A percentile compares a stretch with the other conserved stretches of the same genome.
phyloP scores from a whole-genome alignment of 257 asterid species.

The Solanum boliviense region DNA sequence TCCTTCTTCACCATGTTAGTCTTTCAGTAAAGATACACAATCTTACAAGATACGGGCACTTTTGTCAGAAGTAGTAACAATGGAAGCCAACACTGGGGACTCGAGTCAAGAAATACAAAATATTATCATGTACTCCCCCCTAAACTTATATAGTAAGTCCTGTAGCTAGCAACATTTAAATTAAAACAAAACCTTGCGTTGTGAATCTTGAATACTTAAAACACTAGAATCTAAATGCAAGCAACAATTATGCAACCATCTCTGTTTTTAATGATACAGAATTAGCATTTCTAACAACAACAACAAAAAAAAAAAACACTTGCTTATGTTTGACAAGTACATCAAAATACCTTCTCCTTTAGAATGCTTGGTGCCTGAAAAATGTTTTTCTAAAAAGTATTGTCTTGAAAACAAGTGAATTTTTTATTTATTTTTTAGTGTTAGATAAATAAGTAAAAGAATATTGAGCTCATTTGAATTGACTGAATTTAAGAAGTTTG shows the following conservation, averaged over 20 bases:
- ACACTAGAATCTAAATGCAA: background rate
- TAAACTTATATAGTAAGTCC: background rate
- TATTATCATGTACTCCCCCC: background rate
- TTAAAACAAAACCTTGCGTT: background rate
- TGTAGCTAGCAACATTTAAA: background rate
- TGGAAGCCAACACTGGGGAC: too few relatives aligned
- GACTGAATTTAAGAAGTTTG: background rate
- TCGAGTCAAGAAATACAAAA: too few relatives aligned
- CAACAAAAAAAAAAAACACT: too few relatives aligned
- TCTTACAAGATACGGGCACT: too few relatives aligned
- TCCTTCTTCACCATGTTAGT: too few relatives aligned
- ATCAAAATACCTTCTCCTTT: too few relatives aligned
- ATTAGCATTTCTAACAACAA: background rate
- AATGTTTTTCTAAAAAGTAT: background rate
- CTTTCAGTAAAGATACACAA: too few relatives aligned
- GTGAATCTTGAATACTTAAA: background rate
- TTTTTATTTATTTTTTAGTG: background rate
- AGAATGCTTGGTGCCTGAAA: background rate
- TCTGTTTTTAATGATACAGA: background rate
- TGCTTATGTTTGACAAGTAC: too few relatives aligned
- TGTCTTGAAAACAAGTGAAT: background rate
- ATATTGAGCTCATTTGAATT: background rate
- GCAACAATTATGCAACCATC: background rate
- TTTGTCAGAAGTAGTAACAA: too few relatives aligned
- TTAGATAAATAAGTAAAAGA: background rate